These are phyloP conservation scores for Coprinellus micaceus DNA, from an alignment of 768 basidiomycete genomes.

Conservation along the genomic window DNA sequence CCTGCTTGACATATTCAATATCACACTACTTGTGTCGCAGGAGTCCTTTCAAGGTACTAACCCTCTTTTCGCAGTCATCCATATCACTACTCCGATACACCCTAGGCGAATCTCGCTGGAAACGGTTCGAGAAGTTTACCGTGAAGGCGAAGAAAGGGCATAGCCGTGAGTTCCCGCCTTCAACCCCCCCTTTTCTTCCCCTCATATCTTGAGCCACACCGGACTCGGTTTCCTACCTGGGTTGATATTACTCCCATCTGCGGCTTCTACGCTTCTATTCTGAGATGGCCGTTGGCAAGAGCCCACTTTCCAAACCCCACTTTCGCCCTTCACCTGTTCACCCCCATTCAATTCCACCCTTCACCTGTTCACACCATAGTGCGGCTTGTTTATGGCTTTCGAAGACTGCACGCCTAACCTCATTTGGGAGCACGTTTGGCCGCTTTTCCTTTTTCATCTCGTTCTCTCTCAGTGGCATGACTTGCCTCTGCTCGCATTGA, in stretches of 20 bases:
- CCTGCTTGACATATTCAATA: neutral
- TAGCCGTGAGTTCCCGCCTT: constrained; percentile 2
- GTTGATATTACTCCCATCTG: neutral
- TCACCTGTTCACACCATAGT: neutral
- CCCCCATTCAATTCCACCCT: neutral
- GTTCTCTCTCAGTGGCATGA: neutral
- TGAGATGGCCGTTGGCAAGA: neutral
- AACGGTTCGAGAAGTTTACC: constrained; percentile 45
- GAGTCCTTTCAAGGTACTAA: neutral
- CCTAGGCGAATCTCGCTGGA: constrained; percentile 56
- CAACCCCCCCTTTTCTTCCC: neutral
- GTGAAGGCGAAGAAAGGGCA: constrained; percentile 43
- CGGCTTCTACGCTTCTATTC: neutral
- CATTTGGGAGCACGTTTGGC: neutral
- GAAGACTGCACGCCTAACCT: neutral
- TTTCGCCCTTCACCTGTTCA: constrained; percentile 1
- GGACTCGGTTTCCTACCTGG: neutral
- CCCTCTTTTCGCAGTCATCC: constrained; percentile 35
- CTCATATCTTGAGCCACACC: neutral
- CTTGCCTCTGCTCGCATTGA: neutral
- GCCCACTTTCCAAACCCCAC: neutral
- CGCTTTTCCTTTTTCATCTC: constrained; percentile 1
- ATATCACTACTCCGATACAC: constrained; percentile 47
- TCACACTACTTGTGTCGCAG: neutral
- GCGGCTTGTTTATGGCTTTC: neutral